Conservation (phyloP, 1,284 basidiomycete genomes). For the Trichosporon sp. region DNA sequence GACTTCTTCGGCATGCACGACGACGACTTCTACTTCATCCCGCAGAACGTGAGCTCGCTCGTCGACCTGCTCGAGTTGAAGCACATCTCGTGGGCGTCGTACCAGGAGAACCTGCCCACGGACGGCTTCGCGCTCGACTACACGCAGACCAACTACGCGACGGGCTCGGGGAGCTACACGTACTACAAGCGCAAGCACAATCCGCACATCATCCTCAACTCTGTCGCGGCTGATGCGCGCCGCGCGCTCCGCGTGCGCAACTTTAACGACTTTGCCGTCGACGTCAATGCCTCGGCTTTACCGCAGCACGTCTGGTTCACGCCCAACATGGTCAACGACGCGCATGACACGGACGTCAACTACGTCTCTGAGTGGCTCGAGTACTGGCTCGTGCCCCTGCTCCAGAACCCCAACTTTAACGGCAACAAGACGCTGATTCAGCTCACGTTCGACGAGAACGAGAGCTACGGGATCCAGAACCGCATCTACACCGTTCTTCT, state of each 20-base stretch:
- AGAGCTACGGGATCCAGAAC: constrained; percentile 47
- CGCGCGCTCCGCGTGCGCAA: constrained; percentile 57
- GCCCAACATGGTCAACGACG: constrained; percentile 59
- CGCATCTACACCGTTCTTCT: constrained; percentile 50
- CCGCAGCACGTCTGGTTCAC: constrained; percentile 63
- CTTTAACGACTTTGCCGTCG: constrained; percentile 50
- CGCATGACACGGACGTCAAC: constrained; percentile 57
- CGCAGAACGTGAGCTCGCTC: constrained; percentile 54
- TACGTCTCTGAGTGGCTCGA: constrained; percentile 54
- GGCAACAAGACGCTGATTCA: constrained; percentile 55
- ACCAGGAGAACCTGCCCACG: constrained; percentile 58
- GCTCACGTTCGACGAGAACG: constrained; percentile 58
- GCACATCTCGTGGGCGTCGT: constrained; percentile 50
- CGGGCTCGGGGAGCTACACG: constrained; percentile 48
- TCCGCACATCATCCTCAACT: constrained; percentile 56
- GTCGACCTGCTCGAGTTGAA: constrained; percentile 61
- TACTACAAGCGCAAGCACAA: constrained; percentile 57
- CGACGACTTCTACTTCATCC: constrained; percentile 47
- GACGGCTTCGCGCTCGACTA: constrained; percentile 53
- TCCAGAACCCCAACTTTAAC: constrained; percentile 53
- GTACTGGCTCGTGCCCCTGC: constrained; percentile 56
- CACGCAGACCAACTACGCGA: constrained; percentile 52
- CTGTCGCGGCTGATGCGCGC: constrained; percentile 48
- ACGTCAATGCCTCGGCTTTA: constrained; percentile 51
- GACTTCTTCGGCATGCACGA: constrained; percentile 57